These are phyloP conservation scores for Mucor circinelloides DNA, from an alignment of 371 early-diverging fungal species.

Conservation along the genomic window DNA sequence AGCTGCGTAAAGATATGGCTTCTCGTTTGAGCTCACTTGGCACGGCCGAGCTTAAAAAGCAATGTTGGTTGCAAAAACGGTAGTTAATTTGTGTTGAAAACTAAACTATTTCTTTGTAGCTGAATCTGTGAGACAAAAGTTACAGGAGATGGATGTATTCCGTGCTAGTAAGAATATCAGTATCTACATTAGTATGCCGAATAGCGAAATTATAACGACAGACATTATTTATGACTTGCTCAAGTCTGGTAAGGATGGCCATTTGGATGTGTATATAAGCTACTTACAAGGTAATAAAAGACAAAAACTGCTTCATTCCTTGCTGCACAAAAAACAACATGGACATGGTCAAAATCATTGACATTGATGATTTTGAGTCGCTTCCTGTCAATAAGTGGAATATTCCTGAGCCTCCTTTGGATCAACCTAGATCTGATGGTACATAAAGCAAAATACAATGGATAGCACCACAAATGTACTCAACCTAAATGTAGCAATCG, in stretches of 20 bases:
- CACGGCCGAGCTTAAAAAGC: constrained; percentile 31
- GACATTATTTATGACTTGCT: constrained; percentile 58
- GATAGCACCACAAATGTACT: not conserved
- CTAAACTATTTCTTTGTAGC: constrained; percentile 31
- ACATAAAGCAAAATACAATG: not conserved
- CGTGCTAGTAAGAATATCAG: constrained; percentile 55
- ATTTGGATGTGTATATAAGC: not conserved
- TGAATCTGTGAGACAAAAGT: constrained; percentile 47
- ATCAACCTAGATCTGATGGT: constrained; percentile 62
- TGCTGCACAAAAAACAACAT: constrained; percentile 62
- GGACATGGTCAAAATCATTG: constrained; percentile 72
- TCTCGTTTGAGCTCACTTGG: constrained; percentile 34
- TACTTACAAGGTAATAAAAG: constrained; percentile 24
- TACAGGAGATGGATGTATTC: constrained; percentile 50
- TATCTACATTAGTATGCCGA: constrained; percentile 69
- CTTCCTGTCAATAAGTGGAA: constrained; percentile 70
- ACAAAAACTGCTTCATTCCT: constrained; percentile 68
- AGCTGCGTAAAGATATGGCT: constrained; percentile 59
- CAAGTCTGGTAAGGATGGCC: constrained; percentile 24
- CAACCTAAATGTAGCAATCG: not conserved
- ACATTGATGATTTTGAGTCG: constrained; percentile 59
- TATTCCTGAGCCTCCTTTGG: constrained; percentile 66
- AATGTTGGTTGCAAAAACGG: constrained; percentile 33
- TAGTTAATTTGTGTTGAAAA: not conserved
- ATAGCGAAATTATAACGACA: constrained; percentile 60